Conservation (phyloP, 2,329 filamentous ascomycete genomes). For the Fusarium tanahbumbuense region DNA sequence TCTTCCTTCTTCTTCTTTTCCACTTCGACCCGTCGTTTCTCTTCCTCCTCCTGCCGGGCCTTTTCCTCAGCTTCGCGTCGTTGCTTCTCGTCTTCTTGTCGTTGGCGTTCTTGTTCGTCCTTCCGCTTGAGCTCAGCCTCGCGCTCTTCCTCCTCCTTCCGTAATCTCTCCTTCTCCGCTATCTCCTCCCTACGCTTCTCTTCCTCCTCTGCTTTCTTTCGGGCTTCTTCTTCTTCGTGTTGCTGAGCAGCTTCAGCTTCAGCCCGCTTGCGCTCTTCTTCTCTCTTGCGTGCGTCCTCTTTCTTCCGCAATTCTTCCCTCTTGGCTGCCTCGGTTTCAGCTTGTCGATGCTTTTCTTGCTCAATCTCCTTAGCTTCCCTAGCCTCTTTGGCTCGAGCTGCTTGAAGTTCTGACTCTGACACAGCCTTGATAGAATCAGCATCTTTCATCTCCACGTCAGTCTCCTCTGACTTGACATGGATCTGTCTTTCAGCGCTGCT, state of each 20-base stretch:
- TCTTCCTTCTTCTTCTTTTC: conserved; percentile 55
- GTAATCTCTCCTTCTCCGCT: conserved; percentile 47
- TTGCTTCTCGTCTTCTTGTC: conserved; percentile 51
- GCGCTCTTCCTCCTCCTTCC: conserved; percentile 48
- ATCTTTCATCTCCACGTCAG: conserved; percentile 68
- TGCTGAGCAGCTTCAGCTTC: conserved; percentile 48
- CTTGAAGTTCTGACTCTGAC: conserved; percentile 48
- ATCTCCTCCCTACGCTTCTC: conserved; percentile 52
- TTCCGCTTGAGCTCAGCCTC: conserved; percentile 53
- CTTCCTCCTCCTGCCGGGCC: conserved; percentile 53
- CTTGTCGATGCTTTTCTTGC: conserved; percentile 41
- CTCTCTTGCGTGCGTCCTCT: conserved; percentile 52
- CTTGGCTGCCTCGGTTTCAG: conserved; percentile 49
- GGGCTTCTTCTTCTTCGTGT: conserved; percentile 39
- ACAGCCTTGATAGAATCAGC: conserved; percentile 49
- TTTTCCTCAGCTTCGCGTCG: conserved; percentile 54
- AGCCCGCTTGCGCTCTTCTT: conserved; percentile 48
- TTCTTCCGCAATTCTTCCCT: conserved; percentile 52
- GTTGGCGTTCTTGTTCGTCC: conserved; percentile 53
- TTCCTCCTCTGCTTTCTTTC: conserved; percentile 48
- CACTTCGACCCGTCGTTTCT: conserved; percentile 53
- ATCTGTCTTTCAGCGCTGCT: conserved; percentile 60
- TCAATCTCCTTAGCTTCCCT: conserved; percentile 33
- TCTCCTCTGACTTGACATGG: conserved; percentile 68
- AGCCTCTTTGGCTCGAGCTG: conserved; percentile 52